A percentile compares a stretch with the other conserved stretches of the same genome.
phyloP scores from a whole-genome alignment of 768 basidiomycete genomes.

The Collybiopsis luxurians region DNA sequence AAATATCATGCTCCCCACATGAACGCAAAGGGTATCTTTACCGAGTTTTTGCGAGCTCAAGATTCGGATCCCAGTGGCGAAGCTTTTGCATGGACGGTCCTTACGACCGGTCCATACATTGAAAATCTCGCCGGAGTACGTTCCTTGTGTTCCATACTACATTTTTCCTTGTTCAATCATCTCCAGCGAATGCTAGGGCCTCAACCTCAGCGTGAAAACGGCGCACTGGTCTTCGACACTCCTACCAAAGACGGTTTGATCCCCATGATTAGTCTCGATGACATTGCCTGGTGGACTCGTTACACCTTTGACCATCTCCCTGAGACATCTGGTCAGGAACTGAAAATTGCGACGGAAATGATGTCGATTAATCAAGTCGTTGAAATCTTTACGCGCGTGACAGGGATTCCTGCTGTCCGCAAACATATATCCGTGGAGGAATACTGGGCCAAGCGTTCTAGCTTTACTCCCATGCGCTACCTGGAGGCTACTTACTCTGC shows the following conservation, averaged over 20 bases:
- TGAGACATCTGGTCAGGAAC: conserved; percentile 32
- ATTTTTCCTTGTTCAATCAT: not conserved
- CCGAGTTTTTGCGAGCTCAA: conserved; percentile 35
- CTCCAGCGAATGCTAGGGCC: conserved; percentile 30
- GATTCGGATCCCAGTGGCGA: conserved; percentile 26
- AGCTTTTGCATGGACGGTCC: conserved; percentile 31
- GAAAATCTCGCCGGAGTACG: conserved; percentile 39
- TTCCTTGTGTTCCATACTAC: not conserved
- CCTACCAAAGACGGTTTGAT: conserved; percentile 32
- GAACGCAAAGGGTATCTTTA: conserved; percentile 39
- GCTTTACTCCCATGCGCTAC: conserved; percentile 23
- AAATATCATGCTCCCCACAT: conserved; percentile 35
- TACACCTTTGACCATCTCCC: conserved; percentile 35
- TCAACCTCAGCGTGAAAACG: conserved; percentile 33
- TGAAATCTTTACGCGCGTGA: conserved; percentile 34
- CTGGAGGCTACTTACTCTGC: conserved; percentile 37
- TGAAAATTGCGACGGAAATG: conserved; percentile 34
- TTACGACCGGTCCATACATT: conserved; percentile 39
- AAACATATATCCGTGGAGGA: conserved; percentile 29
- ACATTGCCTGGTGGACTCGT: conserved; percentile 39
- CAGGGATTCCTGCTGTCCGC: conserved; percentile 31
- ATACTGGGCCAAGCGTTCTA: conserved; percentile 31
- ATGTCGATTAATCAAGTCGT: conserved; percentile 35
- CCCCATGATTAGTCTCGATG: conserved; percentile 37
- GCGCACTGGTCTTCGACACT: conserved; percentile 37